Evolutionary conservation across 768 basidiomycete species (phyloP), one percentile per base, ranked within the genome.

Genomic region (Rhizopogon roseolus): DNA sequence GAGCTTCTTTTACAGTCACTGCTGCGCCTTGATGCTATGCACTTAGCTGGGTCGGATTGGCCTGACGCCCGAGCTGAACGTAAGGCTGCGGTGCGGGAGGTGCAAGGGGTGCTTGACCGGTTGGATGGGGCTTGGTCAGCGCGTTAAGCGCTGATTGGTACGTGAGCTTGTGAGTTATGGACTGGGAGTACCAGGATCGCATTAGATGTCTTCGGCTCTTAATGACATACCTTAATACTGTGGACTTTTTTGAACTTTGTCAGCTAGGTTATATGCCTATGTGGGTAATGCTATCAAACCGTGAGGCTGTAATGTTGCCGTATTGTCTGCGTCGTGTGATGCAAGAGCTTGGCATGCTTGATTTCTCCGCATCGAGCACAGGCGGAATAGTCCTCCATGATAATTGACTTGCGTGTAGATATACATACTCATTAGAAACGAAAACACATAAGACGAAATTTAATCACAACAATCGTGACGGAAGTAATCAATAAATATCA

Each of bases 1-100:
- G 96, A 98, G 70, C 70, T 91, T 53, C 77, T 98, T 25, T 77
- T 97, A 25, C 94, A 97, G 66, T 79, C 84, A n/a, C 75, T 98
- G 27, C 78, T 98, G 17, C 82, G 90, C 48, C 74, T 98, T 34
- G 96, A 98, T 62, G 89, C 87, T 48, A 77, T 97, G 62, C 71
- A 75, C 39, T 44, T 63, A 37, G 77, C 92, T 17, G 88, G 91
- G 42, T 74, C 75, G 37, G 79, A 82, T 48, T 97, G 93, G 89
- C 78, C 80, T 8, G 77, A 84, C 5, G 94, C 93, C 13, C 79
- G 95, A 62, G 75, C 74, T 59, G 82, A 88, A 66, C 77, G 95
- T 57, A 97, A 96, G 71, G 82, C 79, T 32, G 95, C 91, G 1
- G 94, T 98, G 46, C 85, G 79, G 58, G 84, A 86, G 61, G 87